phyloP scores from a whole-genome alignment of 2,329 filamentous ascomycete species.

The Lizonia empirigonia region DNA sequence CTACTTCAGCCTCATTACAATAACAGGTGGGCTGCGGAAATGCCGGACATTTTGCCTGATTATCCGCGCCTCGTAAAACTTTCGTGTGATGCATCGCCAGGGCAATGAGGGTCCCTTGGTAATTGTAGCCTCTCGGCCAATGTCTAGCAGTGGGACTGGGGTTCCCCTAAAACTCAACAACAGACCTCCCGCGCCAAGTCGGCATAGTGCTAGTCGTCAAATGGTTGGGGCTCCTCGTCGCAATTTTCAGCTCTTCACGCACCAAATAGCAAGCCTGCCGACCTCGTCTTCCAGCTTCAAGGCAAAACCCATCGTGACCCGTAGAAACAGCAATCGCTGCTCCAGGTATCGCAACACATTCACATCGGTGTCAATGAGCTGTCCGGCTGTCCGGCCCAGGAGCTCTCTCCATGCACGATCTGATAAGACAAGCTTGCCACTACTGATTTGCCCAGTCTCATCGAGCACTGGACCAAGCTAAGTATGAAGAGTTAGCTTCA shows the following conservation, averaged over 20 bases:
- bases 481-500: not conserved
- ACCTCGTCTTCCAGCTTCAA: conserved; percentile 51
- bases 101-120: not conserved
- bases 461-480: conserved; percentile 55
- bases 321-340: conserved; percentile 57
- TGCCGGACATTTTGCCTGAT: conserved; percentile 16
- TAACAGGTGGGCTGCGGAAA: conserved; percentile 5
- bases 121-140: conserved; percentile 1
- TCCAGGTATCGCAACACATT: conserved; percentile 58
- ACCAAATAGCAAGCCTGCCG: conserved; percentile 43
- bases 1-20: conserved; percentile 17
- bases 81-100: conserved; percentile 7
- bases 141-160: conserved; percentile 4
- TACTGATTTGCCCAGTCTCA: conserved; percentile 61
- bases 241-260: conserved; percentile 27
- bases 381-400: conserved; percentile 52
- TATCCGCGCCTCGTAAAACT: conserved; percentile 14
- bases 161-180: conserved; percentile 10
- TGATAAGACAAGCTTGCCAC: conserved; percentile 61
- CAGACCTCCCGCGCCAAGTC: conserved; percentile 8
- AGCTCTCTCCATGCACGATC: conserved; percentile 59
- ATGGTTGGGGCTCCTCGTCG: not conserved
- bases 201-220: conserved; percentile 1
- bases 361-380: conserved; percentile 49
- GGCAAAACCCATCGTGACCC: conserved; percentile 62